Conservation (phyloP, 768 basidiomycete genomes). For the Leccinum obscurum region DNA sequence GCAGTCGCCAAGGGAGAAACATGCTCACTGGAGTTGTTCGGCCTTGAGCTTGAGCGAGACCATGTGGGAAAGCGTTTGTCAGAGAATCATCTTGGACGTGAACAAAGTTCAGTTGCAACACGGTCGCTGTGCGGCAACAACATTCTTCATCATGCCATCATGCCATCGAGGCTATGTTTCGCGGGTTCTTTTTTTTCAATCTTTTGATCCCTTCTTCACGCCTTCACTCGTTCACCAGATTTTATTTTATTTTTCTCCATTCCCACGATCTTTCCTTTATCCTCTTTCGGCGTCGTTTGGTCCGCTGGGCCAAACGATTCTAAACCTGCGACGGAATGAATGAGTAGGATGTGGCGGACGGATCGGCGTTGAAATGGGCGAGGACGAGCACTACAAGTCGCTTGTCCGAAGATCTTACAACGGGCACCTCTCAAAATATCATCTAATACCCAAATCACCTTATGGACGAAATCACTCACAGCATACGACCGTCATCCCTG, state of each 20-base stretch:
- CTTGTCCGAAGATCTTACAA: neutral
- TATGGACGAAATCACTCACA: neutral
- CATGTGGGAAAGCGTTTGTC: neutral
- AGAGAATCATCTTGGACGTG: neutral
- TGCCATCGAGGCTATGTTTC: neutral
- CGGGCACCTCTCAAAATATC: neutral
- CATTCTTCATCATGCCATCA: too few relatives aligned
- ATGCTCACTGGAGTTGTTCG: neutral
- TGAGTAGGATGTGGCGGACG: too few relatives aligned
- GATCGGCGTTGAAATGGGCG: too few relatives aligned
- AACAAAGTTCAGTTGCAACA: neutral
- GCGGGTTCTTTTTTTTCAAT: too few relatives aligned
- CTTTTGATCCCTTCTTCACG: neutral
- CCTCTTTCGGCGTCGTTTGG: neutral
- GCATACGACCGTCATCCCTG: neutral
- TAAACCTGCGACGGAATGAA: too few relatives aligned
- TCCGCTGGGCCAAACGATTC: too few relatives aligned
- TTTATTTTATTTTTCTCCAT: too few relatives aligned
- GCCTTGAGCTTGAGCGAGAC: neutral
- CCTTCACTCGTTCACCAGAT: neutral
- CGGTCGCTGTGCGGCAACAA: neutral
- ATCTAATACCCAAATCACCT: neutral
- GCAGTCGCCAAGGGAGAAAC: constrained; percentile 18
- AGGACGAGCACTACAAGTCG: neutral
- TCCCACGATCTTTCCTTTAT: neutral